Conservation (phyloP, 139 green algal genomes). For the Coelastrella sp. region DNA sequence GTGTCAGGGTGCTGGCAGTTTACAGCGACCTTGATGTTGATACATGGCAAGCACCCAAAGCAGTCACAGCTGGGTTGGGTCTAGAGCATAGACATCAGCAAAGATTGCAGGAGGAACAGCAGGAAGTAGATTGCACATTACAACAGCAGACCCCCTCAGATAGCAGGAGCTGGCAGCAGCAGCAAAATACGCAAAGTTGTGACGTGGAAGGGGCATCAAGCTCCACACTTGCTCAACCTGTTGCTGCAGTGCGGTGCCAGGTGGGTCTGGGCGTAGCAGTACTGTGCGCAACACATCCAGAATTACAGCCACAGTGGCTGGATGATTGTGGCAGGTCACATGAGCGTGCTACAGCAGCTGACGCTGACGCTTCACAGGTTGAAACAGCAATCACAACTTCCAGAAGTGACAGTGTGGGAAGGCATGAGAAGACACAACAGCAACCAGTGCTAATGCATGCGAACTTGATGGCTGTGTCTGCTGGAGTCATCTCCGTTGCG, state of each 20-base stretch:
- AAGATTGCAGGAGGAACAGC: conserved; percentile 13
- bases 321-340: conserved; percentile 31
- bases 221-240: background rate
- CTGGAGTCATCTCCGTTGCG: no score
- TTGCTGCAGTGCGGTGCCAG: conserved; percentile 41
- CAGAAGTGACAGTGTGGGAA: background rate
- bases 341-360: background rate
- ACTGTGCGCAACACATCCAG: conserved; percentile 74
- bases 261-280: conserved; percentile 64
- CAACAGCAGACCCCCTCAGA: background rate
- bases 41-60: background rate
- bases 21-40: conserved; percentile 39
- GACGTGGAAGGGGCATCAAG: background rate
- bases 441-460: no score
- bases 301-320: conserved; percentile 62
- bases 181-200: background rate
- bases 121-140: no score
- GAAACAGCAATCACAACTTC: background rate
- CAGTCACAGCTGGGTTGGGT: background rate
- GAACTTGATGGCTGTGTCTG: no score
- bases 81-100: background rate
- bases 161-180: background rate
- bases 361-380: background rate
- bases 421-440: background rate
- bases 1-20: conserved; percentile 52